Base-by-base conservation (phyloP, 2,329 filamentous ascomycete species). In the Xylaria sp. region DNA sequence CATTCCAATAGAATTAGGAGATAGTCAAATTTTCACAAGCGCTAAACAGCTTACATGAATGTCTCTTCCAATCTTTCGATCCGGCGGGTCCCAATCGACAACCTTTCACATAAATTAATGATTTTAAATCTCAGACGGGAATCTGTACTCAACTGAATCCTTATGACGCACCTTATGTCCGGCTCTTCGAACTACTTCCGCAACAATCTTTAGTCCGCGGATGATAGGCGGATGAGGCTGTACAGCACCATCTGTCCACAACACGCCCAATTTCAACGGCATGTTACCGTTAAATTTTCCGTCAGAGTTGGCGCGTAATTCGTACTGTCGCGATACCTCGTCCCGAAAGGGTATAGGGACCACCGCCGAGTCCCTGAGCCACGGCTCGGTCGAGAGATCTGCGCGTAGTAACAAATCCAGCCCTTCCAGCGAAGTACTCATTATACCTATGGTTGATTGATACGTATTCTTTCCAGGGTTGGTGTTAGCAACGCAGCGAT, bases 331-430 rank as follows among this genome's bases (percentile, higher is more conserved):
- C 2, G 75, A 57, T 2, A 81, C 67, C 0, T 84, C 79, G 23
- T 82, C 75, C 2, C 88, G 82, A 84, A 88, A 92, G 0, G 89
- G 89, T 0, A 92, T 78, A 19, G 89, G 86, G 42, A 87, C 76
- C 0, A 89, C 87, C 0, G 87, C 76, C 0, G 89, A 89, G 72
- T 92, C 89, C 65, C 84, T 76, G 1, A 86, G 74, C 90, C 89
- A 92, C 0, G 89, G 89, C 56, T 85, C 69, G 33, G 82, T 82
- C 12, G 77, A 78, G 1, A 65, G 56, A 28, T 61, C 56, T 7
- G 56, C 31, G 25, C 45, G 53, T 15, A 92, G 76, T 1, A 91
- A 54, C 33, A 57, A 57, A 3, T 45, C 50, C 7, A 62, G 17
- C 3, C 82, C 83, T 1, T 80, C 78, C 1, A 83, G 75, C 1